Conservation (phyloP, 352 stramenopile genomes). For the Plasmopara viticola region DNA sequence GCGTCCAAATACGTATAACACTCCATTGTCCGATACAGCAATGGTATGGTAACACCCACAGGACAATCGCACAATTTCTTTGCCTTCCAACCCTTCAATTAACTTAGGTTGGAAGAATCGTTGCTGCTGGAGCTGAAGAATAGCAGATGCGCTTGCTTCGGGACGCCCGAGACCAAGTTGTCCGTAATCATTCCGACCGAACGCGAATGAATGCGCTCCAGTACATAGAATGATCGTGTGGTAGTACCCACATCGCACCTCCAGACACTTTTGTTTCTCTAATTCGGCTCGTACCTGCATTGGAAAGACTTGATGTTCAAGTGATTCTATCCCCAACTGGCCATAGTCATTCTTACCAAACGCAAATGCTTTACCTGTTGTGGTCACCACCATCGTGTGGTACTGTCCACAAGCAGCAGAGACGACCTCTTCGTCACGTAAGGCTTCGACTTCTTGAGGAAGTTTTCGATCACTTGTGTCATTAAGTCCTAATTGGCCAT, state of each 20-base stretch:
- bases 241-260: constrained; percentile 90
- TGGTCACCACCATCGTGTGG: constrained; percentile 79
- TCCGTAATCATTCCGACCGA: constrained; percentile 92
- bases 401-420: constrained; percentile 90
- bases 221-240: constrained; percentile 82
- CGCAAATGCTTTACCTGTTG: constrained; percentile 57
- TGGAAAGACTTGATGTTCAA: constrained; percentile 61
- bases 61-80: constrained; percentile 78
- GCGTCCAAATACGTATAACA: constrained; percentile 90
- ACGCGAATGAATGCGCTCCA: constrained; percentile 70
- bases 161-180: constrained; percentile 81
- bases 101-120: constrained; percentile 51
- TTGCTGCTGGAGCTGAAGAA: constrained; percentile 67
- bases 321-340: constrained; percentile 78
- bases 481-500: constrained; percentile 86
- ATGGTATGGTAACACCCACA: constrained; percentile 91
- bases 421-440: constrained; percentile 52
- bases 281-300: constrained; percentile 43
- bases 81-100: constrained; percentile 69
- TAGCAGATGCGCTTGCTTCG: constrained; percentile 26
- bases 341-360: constrained; percentile 95
- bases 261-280: constrained; percentile 60
- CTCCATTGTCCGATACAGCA: constrained; percentile 80
- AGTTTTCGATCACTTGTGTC: constrained; percentile 87
- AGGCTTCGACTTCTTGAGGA: constrained; percentile 56